phyloP scores from a whole-genome alignment of 768 basidiomycete genomes.

The Auriscalpium orientale region DNA sequence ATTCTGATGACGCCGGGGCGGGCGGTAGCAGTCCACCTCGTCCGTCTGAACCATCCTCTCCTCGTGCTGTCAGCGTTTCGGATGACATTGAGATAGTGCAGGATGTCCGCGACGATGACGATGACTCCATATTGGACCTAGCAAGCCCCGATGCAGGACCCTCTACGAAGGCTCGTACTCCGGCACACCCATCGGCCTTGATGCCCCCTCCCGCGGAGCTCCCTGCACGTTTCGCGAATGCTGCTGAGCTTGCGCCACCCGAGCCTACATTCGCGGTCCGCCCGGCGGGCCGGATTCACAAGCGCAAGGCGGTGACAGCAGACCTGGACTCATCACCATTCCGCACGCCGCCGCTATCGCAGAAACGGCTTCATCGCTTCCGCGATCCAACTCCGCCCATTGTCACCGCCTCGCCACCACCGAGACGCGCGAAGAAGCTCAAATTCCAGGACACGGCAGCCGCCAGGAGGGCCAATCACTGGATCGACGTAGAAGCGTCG shows the following conservation, averaged over 20 bases:
- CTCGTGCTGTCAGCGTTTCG: neutral
- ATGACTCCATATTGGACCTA: neutral
- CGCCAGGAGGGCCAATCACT: conserved; percentile 32
- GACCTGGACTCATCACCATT: conserved; percentile 24
- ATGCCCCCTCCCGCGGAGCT: conserved; percentile 29
- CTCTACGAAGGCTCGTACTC: neutral
- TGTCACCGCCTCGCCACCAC: conserved; percentile 1
- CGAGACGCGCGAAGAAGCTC: conserved; percentile 20
- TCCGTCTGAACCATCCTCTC: neutral
- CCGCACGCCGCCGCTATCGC: conserved; percentile 26
- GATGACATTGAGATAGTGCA: conserved; percentile 8
- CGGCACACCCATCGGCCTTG: neutral
- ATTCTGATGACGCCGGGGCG: conserved; percentile 7
- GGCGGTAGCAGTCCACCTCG: conserved; percentile 1
- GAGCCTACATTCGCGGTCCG: conserved; percentile 40
- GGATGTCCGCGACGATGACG: conserved; percentile 1
- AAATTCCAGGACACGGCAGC: conserved; percentile 23
- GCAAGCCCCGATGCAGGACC: neutral
- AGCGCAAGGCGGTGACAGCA: conserved; percentile 9
- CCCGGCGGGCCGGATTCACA: conserved; percentile 26
- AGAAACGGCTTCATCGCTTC: conserved; percentile 20
- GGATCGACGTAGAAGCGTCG: conserved; percentile 62
- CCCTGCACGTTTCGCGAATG: conserved; percentile 23
- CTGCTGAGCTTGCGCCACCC: conserved; percentile 20
- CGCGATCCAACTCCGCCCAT: conserved; percentile 5